phyloP scores from a whole-genome alignment of 2,329 filamentous ascomycete genomes.

The Lasiodiplodia sp. region DNA sequence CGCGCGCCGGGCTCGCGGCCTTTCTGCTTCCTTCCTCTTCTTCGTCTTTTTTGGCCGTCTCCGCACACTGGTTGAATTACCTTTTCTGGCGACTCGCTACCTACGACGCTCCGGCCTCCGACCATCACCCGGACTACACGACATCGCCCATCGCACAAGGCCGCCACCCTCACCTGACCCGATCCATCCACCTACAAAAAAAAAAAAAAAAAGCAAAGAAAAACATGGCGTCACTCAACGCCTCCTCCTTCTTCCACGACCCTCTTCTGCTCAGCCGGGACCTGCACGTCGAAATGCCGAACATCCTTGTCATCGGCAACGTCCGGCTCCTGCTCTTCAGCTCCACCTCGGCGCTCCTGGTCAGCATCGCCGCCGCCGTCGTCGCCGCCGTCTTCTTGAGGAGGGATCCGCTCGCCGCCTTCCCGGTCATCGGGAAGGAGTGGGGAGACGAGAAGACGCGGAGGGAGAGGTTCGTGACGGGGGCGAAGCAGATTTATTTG shows the following conservation, averaged over 20 bases:
- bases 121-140: no score
- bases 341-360: not conserved
- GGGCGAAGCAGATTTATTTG: constrained; percentile 39
- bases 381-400: not conserved
- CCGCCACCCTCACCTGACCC: no score
- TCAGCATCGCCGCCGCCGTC: not conserved
- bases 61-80: no score
- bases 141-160: no score
- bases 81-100: not conserved
- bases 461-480: constrained; percentile 36
- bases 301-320: not conserved
- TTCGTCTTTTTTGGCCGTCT: no score
- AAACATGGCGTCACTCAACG: not conserved
- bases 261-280: not conserved
- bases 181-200: not conserved
- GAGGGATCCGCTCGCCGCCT: not conserved
- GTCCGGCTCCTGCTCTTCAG: not conserved
- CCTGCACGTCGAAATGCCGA: not conserved
- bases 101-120: no score
- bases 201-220: not conserved
- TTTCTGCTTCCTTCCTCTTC: not conserved
- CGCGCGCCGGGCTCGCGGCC: no score
- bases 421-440: not conserved
- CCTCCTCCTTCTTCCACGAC: not conserved
- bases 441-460: constrained; percentile 20